These are phyloP conservation scores for Puccinia brachypodii DNA, from an alignment of 1,284 basidiomycete genomes.

Conservation along the genomic window DNA sequence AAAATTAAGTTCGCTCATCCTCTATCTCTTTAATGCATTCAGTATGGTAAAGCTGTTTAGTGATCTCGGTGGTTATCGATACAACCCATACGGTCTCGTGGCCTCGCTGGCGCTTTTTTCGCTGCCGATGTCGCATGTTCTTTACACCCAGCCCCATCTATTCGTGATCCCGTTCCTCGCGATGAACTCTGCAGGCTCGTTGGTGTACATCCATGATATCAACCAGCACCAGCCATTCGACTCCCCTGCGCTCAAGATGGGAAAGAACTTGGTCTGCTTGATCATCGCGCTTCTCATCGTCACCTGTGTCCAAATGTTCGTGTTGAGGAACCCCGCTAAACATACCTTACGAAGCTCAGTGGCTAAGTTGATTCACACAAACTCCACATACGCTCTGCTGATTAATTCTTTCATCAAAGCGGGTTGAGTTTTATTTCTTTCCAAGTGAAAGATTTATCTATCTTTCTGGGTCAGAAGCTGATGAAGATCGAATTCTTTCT, in stretches of 20 bases:
- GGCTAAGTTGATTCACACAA: conserved; percentile 53
- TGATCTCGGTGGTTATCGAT: conserved; percentile 57
- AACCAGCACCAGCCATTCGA: conserved; percentile 55
- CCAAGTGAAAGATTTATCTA: too few relatives aligned
- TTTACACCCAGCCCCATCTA: conserved; percentile 54
- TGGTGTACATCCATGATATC: conserved; percentile 55
- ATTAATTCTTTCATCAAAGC: conserved; percentile 55
- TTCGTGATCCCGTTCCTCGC: conserved; percentile 54
- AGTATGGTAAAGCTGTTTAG: conserved; percentile 54
- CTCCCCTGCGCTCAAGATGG: conserved; percentile 54
- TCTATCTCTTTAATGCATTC: not conserved
- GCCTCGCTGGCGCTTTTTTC: conserved; percentile 53
- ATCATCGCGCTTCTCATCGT: conserved; percentile 57
- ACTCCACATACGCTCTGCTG: conserved; percentile 55
- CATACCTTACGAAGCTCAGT: conserved; percentile 55
- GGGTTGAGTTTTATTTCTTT: conserved; percentile 48
- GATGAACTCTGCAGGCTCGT: conserved; percentile 55
- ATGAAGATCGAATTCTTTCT: not conserved
- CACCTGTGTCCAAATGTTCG: conserved; percentile 55
- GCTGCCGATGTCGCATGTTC: conserved; percentile 54
- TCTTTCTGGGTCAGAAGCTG: not conserved
- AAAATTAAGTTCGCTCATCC: not conserved
- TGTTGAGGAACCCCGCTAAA: conserved; percentile 57
- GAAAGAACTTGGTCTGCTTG: conserved; percentile 54
- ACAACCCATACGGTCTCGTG: conserved; percentile 55